Base-by-base conservation (phyloP, 2,329 filamentous ascomycete genomes). In the Epichloe bromicola region DNA sequence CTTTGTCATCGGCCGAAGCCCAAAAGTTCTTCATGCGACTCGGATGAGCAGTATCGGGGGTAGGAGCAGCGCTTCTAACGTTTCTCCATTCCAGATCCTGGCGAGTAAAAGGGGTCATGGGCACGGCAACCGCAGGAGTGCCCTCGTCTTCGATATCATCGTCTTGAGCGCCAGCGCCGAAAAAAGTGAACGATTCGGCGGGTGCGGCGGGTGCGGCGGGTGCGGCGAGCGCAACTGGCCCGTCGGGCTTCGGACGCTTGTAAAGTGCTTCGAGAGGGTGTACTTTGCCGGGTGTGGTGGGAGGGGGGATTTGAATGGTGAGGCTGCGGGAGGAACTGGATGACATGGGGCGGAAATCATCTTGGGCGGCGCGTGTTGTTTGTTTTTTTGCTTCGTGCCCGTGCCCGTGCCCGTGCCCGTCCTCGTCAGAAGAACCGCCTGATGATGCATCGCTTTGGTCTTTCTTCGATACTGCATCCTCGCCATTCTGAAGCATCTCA, bases 241-340 rank as follows among this genome's bases (percentile, higher is more conserved):
- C 66, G 4, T 66, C 65, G 34, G 71, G 65, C 37, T 79, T 75
- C 33, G 79, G 68, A 4, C 80, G 80, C 69, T 96, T 97, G 75
- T 94, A 98, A 2, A 97, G 77, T 0, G 88, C 88, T 70, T 97
- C 90, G 1, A 97, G 76, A 0, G 93, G 91, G 58, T 97, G 91
- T 0, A 95, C 72, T 52, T 68, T 66, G 4, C 77, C 72, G 48
- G 67, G 64, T 1, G 75, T 70, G 5, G 72, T 71, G 19, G 72
- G 68, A 26, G 75, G 68, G 30, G 75, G 74, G 51, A 79, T 78
- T 58, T 74, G 75, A 63, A 82, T 78, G 26, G 72, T 75, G 42
- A 83, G 65, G 58, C 68, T 73, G 53, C 67, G 71, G 36, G 70
- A 61, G 11, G 75, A 78, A 45, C 71, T 65, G 3, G 76, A 74